Conservation (phyloP, 2,329 filamentous ascomycete species). For the Claviceps spartinae region DNA sequence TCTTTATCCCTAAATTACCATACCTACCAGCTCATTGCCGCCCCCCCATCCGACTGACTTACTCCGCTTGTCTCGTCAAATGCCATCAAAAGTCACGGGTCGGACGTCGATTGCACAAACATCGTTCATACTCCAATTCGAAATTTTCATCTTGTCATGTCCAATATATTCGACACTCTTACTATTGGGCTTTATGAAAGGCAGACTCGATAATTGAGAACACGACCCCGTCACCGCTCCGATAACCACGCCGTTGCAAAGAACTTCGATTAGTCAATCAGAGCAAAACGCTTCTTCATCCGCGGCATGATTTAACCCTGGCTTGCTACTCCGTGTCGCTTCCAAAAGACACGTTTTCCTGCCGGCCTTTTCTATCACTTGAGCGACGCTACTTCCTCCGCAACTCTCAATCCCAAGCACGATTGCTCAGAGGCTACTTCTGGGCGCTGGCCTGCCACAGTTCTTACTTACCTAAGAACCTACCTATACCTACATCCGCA, state of each 20-base stretch:
- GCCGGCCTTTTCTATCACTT: neutral
- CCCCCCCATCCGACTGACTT: neutral
- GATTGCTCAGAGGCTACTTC: neutral
- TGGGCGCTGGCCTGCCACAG: neutral
- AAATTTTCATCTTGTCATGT: neutral
- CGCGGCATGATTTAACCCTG: constrained; percentile 1
- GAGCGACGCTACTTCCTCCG: neutral
- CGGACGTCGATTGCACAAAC: neutral
- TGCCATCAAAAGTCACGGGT: neutral
- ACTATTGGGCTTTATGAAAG: neutral
- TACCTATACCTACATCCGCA: neutral
- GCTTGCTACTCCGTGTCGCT: neutral
- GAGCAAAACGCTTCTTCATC: neutral
- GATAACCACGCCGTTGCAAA: too few species aligned
- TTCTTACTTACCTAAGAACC: neutral
- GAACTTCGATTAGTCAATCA: neutral
- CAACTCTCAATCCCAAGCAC: neutral
- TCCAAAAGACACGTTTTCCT: neutral
- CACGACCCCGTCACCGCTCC: too few species aligned
- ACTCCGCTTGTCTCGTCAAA: constrained; percentile 3
- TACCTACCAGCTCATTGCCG: neutral
- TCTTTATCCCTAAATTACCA: neutral
- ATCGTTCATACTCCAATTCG: neutral
- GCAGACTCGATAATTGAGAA: neutral
- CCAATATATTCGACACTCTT: neutral